Evolutionary conservation across 176 grass and related monocot species (phyloP), one percentile per base, ranked within the genome.

Genomic region (Oryza rufipogon): DNA sequence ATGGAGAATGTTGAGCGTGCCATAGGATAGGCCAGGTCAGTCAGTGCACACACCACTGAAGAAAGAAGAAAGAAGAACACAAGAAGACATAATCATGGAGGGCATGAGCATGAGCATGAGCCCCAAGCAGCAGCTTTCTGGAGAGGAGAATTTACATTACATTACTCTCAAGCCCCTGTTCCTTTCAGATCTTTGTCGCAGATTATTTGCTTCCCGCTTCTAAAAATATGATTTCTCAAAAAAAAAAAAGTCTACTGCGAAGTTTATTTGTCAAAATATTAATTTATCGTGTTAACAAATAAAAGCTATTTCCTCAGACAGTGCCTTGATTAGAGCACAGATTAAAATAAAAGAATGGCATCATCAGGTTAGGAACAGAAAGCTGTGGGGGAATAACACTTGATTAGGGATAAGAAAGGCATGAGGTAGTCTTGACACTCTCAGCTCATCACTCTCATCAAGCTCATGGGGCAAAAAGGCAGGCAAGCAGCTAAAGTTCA

Each of bases 351-450:
- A 79, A 52, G 63, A 69, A 0, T 52, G 80, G 80, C 5, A 80
- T 70, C 63, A 79, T 83, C 74, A 83, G 75, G 47, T 83, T 89
- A 85, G 64, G 67, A n/a, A 8, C 22, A 13, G 15, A 89, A 85
- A 89, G 70, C 38, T 75, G 76, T 75, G 20, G 42, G 41, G 76
- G 39, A 73, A 68, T 61, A 49, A 44, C 83, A 77, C 83, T 89
- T 77, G 87, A 85, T 89, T 87, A 87, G 74, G 61, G 56, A 61
- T 77, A 42, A 73, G 71, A 86, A 83, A 73, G 73, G 72, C 2
- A 84, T 39, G 47, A 56, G 65, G 66, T 52, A 2, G 20, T 41
- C 39, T 41, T 41, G 39, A 41, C 39, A 41, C 39, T 41, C 19
- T n/a, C 19, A 19, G 19, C n/a, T 63, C 58, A 63, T 20, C 8